Conservation (phyloP, 371 early-diverging fungal species). For the Actinomortierella wolfii region DNA sequence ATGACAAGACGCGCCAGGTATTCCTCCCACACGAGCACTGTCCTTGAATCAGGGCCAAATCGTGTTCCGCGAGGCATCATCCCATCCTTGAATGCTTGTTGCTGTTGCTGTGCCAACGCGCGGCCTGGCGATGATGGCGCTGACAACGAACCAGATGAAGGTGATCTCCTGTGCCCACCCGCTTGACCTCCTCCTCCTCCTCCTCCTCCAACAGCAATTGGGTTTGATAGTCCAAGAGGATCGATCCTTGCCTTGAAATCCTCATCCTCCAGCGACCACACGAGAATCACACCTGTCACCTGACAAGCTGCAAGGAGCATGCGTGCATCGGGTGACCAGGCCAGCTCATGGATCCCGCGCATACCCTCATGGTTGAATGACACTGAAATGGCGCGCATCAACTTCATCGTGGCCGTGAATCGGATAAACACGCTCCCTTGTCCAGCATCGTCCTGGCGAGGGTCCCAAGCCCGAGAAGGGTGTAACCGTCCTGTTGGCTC, state of each 20-base stretch:
- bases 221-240: background rate
- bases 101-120: no score
- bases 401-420: conserved; percentile 36
- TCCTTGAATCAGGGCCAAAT: conserved; percentile 42
- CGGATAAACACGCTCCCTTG: conserved; percentile 36
- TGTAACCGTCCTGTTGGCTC: conserved; percentile 36
- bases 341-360: conserved; percentile 35
- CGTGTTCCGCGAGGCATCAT: conserved; percentile 23
- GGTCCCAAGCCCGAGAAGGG: conserved; percentile 29
- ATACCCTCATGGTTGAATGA: conserved; percentile 38
- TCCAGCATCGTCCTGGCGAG: conserved; percentile 33
- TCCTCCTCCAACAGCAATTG: background rate
- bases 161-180: background rate
- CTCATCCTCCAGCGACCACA: conserved; percentile 33
- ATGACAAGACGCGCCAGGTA: conserved; percentile 26
- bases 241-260: conserved; percentile 37
- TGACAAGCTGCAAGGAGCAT: conserved; percentile 39
- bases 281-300: conserved; percentile 26
- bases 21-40: conserved; percentile 41
- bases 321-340: conserved; percentile 40
- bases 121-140: no score
- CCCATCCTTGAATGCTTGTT: no score
- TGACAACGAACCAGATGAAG: no score
- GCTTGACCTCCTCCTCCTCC: background rate
- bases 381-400: conserved; percentile 35